phyloP scores from a whole-genome alignment of 257 asterid species.

The Handroanthus guayacan region DNA sequence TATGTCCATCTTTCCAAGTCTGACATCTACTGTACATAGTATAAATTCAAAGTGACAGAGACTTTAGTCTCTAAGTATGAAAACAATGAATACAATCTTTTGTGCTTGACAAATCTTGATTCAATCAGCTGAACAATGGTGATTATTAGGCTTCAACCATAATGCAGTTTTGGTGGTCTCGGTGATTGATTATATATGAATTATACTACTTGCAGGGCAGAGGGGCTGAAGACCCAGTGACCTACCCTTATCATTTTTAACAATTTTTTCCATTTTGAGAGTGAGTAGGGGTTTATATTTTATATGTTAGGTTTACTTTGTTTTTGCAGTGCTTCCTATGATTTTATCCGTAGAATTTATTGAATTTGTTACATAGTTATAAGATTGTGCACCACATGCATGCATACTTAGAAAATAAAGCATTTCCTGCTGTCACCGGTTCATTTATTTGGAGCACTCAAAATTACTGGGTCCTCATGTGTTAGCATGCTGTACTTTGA shows the following conservation, averaged over 20 bases:
- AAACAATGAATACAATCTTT: not conserved
- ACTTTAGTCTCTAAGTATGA: slow-evolving; percentile 7
- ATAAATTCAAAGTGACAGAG: not conserved
- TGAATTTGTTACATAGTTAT: not conserved
- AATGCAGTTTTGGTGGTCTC: slow-evolving; percentile 34
- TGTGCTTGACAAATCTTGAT: slow-evolving; percentile 2
- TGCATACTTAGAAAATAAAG: not conserved
- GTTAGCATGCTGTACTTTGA: no score
- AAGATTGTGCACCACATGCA: not conserved
- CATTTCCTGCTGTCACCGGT: not conserved
- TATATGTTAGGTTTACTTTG: not conserved
- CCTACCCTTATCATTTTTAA: not conserved
- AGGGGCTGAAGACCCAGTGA: not conserved
- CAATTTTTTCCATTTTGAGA: slow-evolving; percentile 8
- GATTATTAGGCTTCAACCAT: not conserved
- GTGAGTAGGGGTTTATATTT: not conserved
- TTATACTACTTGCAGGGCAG: not conserved
- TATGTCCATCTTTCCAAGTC: not conserved
- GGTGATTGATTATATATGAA: slow-evolving; percentile 14
- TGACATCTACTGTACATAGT: slow-evolving; percentile 25
- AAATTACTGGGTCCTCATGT: no score
- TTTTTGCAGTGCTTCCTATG: slow-evolving; percentile 8
- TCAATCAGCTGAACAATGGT: no score
- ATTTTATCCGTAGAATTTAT: not conserved
- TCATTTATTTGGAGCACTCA: no score